phyloP scores from a whole-genome alignment of 805 yeast species.

The Schizosaccharomyces pombe region ASM294v3 CU329670.1:3316501-3317000 shows the following conservation, averaged over 20 bases:
- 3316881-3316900: not conserved
- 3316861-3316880: not conserved
- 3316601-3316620: not conserved
- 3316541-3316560: slow-evolving; percentile 1
- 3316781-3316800: too few relatives aligned
- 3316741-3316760: too few relatives aligned
- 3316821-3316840: not conserved
- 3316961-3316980: not conserved
- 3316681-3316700: too few relatives aligned
- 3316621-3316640: not conserved
- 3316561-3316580: not conserved
- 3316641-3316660: too few relatives aligned
- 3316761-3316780: too few relatives aligned
- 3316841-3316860: not conserved
- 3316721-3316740: too few relatives aligned
- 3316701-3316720: too few relatives aligned
- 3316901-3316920: not conserved
- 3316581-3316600: not conserved
- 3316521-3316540: not conserved
- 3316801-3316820: not conserved
- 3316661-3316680: too few relatives aligned
- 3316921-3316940: not conserved
- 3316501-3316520: not conserved
- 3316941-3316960: not conserved
- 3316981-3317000: not conserved